Evolutionary conservation across 331 rosid species (phyloP).

Genomic region (Quercus tomentella): DNA sequence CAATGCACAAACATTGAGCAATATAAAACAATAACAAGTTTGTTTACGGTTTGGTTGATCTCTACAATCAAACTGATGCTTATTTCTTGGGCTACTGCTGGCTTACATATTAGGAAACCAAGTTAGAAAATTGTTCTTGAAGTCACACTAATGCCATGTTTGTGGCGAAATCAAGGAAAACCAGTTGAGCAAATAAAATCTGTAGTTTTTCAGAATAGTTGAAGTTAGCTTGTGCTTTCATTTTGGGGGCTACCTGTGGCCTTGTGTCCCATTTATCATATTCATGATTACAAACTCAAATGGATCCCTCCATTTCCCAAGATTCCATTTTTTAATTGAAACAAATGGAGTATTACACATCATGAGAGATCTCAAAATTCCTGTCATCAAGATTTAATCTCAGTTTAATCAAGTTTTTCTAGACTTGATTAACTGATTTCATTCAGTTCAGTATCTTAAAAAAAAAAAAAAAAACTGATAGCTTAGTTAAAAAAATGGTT

Average conservation of each 20-base stretch:
- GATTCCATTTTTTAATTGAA: neutral
- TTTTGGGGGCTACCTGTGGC: neutral
- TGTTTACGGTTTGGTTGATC: neutral
- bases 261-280: neutral
- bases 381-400: too few relatives aligned
- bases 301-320: neutral
- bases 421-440: too few relatives aligned
- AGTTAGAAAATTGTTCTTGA: neutral
- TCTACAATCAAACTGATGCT: conserved; percentile 5
- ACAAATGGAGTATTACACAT: neutral
- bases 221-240: neutral
- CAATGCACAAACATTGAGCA: neutral
- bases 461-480: too few relatives aligned
- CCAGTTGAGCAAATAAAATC: neutral
- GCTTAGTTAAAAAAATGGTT: too few relatives aligned
- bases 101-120: neutral
- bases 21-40: neutral
- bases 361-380: neutral
- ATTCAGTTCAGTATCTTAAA: too few relatives aligned
- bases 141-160: neutral
- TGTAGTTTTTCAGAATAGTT: neutral
- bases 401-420: too few relatives aligned
- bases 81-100: neutral
- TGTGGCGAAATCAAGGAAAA: neutral
- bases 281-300: neutral